Conservation (phyloP, 208 protist species). For the Leishmania gerbilli region DNA sequence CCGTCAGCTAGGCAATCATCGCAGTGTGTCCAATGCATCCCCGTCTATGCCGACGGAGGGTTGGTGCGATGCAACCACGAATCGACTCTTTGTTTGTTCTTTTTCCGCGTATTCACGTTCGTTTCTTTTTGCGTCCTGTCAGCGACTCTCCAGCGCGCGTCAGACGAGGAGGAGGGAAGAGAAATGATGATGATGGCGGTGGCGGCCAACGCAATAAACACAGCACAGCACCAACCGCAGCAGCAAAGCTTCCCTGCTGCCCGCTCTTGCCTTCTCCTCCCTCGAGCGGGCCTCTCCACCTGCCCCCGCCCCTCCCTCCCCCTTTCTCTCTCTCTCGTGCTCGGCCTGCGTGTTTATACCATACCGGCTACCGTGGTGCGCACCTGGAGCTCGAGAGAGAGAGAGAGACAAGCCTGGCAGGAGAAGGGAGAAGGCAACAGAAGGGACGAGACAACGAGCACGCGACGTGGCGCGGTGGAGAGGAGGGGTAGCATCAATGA, state of each 20-base stretch:
- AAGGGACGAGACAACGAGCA: not conserved
- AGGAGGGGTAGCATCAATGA: not conserved
- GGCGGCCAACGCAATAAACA: not conserved
- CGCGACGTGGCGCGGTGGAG: not conserved
- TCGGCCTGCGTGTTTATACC: not conserved
- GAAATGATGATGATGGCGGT: not conserved
- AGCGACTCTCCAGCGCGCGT: not conserved
- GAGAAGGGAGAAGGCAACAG: not conserved
- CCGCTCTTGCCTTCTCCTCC: not conserved
- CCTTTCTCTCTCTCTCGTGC: not conserved
- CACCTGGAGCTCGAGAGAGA: not conserved
- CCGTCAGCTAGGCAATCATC: not conserved
- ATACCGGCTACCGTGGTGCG: not conserved
- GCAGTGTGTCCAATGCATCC: not conserved
- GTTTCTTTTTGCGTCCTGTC: not conserved
- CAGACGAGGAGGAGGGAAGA: not conserved
- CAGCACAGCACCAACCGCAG: not conserved
- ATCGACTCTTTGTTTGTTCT: not conserved
- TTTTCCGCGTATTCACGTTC: not conserved
- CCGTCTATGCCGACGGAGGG: not conserved
- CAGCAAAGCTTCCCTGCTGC: not conserved
- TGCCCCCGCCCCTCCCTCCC: not conserved
- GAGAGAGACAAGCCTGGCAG: not conserved
- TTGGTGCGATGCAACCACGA: not conserved
- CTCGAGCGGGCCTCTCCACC: not conserved